Evolutionary conservation across 805 yeast genomes (phyloP), one percentile per base, ranked within the genome.

Genomic region (Debaryomyces prosopidis): DNA sequence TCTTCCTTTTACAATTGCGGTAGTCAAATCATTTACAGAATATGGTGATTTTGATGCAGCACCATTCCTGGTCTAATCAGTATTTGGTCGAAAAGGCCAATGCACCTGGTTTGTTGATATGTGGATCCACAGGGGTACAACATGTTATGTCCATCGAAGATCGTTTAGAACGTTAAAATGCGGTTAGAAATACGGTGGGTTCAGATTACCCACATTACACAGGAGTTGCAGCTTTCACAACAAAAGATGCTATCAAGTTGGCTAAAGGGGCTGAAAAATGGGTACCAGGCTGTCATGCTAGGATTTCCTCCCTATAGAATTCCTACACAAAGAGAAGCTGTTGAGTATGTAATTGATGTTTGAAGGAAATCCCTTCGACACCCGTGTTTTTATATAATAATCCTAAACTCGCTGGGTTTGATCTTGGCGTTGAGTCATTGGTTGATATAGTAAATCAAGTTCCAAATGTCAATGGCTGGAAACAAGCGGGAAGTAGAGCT

Each of bases 81-180:
- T 38, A 38, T 15, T n/a, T 38, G 40, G 23, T 38, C 16, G 23
- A 26, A 11, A 20, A 17, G 5, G 18, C 27, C 10, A 38, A 28
- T 9, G 34, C 40, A 3, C 40, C 40, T 2, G 40, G 40, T 10
- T 7, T 38, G 11, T 28, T 38, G n/a, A 16, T 38, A 9, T 38
- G 40, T 15, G 40, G 40, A 5, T 38, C 40, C 14, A 38, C 33
- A n/a, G 40, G 40, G n/a, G 40, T 26, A 27, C 40, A 38, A 15
- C 33, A 38, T 38, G 20, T 38, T 7, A 18, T 38, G 15, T 5
- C 33, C 12, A 38, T 27, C 7, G 20, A 38, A 14, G 20, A 23
- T 14, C 26, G 40, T 17, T 20, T 27, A 4, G 40, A 38, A 2
- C 26, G 23, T 12, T 38, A 20, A 2, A 11, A 14, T 6, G 11